Base-by-base conservation (phyloP, 257 asterid species). In the Primulina eburnea region DNA sequence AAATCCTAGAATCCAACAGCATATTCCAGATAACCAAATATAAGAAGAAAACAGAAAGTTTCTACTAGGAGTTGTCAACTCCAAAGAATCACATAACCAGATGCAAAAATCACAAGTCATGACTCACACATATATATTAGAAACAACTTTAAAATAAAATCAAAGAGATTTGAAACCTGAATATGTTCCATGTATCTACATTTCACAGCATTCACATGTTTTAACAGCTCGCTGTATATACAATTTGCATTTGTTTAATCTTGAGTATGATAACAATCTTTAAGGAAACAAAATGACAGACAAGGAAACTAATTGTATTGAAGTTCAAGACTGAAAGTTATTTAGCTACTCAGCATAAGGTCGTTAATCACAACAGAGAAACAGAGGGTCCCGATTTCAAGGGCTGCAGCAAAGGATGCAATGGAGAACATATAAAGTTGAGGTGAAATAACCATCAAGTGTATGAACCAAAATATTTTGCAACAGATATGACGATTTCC, bases 41-140 rank as follows among this genome's bases (percentile, higher is more conserved):
- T 74, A 47, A 26, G 10, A 53, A 35, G 66, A 29, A 32, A 43
- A 67, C 34, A 21, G 61, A 12, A 67, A 53, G 38, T 12, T 65
- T 32, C 70, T 40, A 21, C 29, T 4, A 11, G 29, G 33, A 16
- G 30, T 72, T 52, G 28, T 65, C 7, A 29, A 37, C 67, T 59
- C 21, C 62, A 30, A 60, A 26, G 2, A 72, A 55, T 57, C 8
- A 17, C 9, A 66, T 12, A 21, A 58, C 21, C 43, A 29, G 11
- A 64, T 56, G 52, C 35, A 12, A 63, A 38, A 68, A 64, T 60
- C 37, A 65, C 53, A 20, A 20, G 43, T 59, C 32, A 10, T 26
- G 18, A 12, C 20, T 65, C 3, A 21, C 12, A 21, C 58, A 35
- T 38, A 65, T 20, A 34, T 17, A 35, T 7, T 63, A 63, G 28